phyloP scores from a whole-genome alignment of 2,329 filamentous ascomycete genomes.

The Sporothrix pseudoabietina region DNA sequence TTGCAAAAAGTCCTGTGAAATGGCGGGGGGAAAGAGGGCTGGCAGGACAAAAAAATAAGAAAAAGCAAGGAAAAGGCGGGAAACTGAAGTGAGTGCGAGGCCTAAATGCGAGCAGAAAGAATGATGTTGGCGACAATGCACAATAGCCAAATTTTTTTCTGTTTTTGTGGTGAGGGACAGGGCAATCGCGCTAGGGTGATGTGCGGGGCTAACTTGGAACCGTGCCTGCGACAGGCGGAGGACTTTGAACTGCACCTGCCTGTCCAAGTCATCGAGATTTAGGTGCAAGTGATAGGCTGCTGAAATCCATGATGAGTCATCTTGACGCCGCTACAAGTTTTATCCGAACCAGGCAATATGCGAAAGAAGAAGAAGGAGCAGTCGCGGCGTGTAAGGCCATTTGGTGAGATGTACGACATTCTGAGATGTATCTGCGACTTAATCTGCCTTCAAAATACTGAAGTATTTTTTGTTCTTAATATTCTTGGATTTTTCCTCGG shows the following conservation, averaged over 20 bases:
- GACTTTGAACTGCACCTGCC: neutral
- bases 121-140: constrained; percentile 29
- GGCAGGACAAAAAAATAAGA: neutral
- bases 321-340: constrained; percentile 22
- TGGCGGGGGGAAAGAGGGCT: neutral
- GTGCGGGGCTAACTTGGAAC: constrained; percentile 30
- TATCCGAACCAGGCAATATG: constrained; percentile 16
- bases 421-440: neutral
- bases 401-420: neutral
- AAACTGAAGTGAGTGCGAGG: constrained; percentile 18
- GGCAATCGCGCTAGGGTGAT: constrained; percentile 34
- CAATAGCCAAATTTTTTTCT: constrained; percentile 32
- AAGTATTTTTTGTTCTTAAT: neutral
- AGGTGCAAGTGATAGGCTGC: constrained; percentile 31
- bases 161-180: constrained; percentile 32
- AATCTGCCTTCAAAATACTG: neutral
- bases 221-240: constrained; percentile 8
- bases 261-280: constrained; percentile 30
- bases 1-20: neutral
- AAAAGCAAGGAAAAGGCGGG: constrained; percentile 10
- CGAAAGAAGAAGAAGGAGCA: neutral
- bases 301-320: neutral
- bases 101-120: constrained; percentile 25
- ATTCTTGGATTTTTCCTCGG: neutral
- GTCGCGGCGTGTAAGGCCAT: neutral